Base-by-base conservation (phyloP, 257 asterid species). In the Solanum chmielewskii region DNA sequence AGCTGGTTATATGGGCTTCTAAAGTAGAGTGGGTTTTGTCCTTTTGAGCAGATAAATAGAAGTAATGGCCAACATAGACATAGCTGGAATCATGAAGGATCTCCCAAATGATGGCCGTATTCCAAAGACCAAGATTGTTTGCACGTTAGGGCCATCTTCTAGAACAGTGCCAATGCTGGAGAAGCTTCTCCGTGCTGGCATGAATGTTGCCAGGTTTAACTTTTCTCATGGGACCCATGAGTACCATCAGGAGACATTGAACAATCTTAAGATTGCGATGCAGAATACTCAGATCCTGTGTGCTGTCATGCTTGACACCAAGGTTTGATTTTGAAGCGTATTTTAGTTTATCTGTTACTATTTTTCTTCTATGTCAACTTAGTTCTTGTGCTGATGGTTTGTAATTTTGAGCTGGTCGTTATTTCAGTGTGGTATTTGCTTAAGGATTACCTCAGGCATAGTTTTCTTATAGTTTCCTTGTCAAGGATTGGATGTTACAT, bases 141-240 rank as follows among this genome's bases (percentile, higher is more conserved):
- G 98, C 92, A 95, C 98, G 35, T 85, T 95, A 89, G 98, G 98
- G 21, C 98, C 98, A 2, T 92, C 98, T 29, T 95, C 98, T 68
- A 90, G 97, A n/a, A 80, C 98, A 4, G 98, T 95, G 33, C 92
- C 90, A 2, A 95, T 94, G 97, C 33, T 90, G 77, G 98, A 95
- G 93, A 95, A 94, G 92, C 97, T 95, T 20, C 97, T 95, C 20
- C 91, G 90, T 12, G 98, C 98, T 2, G 98, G 98, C 7, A 94
- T 95, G 98, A 95, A 95, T n/a, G 98, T 95, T 85, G 98, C 98
- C 27, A 74, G 98, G 76, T 95, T 95, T 92, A 95, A 95, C 88
- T 95, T 95, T 90, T 95, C 98, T 12, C 98, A 95, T 18, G 98
- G 98, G n/a, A 88, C 96, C 41, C 98, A 95, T 37, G 97, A 94